Evolutionary conservation across 169 alveolate species (phyloP).

Genomic region (Plasmodium cynomolgi): DNA sequence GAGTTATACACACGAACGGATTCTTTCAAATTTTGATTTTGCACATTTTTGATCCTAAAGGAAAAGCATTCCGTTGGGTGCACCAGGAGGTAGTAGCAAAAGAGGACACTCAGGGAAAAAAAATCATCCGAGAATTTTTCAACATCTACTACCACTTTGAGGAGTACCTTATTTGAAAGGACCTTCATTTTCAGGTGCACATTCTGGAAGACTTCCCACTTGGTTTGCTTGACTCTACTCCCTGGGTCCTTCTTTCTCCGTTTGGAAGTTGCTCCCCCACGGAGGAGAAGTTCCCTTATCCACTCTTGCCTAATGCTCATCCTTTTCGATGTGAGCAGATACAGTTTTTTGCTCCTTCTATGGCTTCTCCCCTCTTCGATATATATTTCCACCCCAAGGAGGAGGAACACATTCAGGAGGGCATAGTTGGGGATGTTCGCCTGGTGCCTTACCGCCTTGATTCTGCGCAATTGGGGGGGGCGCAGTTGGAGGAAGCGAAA

Average conservation of each 20-base stretch:
- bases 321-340: neutral
- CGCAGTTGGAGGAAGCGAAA: neutral
- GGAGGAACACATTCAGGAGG: conserved; percentile 21
- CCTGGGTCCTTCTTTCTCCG: neutral
- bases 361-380: neutral
- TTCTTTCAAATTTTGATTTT: conserved; percentile 33
- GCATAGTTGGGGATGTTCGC: conserved; percentile 6
- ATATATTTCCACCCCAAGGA: conserved; percentile 19
- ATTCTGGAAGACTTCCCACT: conserved; percentile 13
- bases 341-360: neutral
- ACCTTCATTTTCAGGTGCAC: neutral
- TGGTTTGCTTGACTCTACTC: neutral
- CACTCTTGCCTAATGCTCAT: neutral
- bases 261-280: neutral
- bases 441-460: neutral
- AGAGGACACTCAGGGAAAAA: conserved; percentile 24
- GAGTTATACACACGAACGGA: conserved; percentile 9
- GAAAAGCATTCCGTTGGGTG: neutral
- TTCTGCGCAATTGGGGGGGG: neutral
- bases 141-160: conserved; percentile 36
- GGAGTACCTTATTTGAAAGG: neutral
- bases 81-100: neutral
- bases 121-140: conserved; percentile 51
- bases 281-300: neutral
- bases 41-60: conserved; percentile 34